These are phyloP conservation scores for Melampsora larici-populina DNA, from an alignment of 1,284 basidiomycete genomes.

Conservation along the genomic window DNA sequence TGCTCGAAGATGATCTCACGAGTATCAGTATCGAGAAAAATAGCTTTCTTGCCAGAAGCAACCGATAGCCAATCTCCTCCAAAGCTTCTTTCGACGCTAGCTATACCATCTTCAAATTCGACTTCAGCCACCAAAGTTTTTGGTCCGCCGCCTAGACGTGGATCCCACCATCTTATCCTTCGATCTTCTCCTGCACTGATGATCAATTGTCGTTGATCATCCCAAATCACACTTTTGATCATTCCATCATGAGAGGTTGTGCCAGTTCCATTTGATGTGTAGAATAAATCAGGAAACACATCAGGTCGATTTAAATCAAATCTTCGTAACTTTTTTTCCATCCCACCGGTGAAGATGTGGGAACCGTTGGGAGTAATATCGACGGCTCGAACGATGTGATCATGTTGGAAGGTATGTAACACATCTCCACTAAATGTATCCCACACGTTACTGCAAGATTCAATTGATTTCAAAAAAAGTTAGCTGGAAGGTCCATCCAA, in stretches of 20 bases:
- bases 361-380: constrained; percentile 69
- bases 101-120: constrained; percentile 73
- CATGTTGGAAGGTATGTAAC: constrained; percentile 90
- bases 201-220: constrained; percentile 71
- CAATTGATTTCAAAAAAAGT: neutral
- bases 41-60: constrained; percentile 84
- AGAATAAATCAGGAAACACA: constrained; percentile 37
- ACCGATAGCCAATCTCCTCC: constrained; percentile 81
- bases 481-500: neutral
- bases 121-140: constrained; percentile 65
- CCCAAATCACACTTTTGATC: constrained; percentile 89
- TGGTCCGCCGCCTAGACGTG: constrained; percentile 63
- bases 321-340: constrained; percentile 94
- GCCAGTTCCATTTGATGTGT: neutral
- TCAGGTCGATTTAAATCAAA: constrained; percentile 71
- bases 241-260: constrained; percentile 69
- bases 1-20: constrained; percentile 47
- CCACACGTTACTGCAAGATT: constrained; percentile 78
- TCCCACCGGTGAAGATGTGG: constrained; percentile 82
- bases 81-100: constrained; percentile 85
- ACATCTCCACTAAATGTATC: constrained; percentile 83
- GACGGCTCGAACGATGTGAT: constrained; percentile 95
- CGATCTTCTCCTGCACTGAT: constrained; percentile 91
- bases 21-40: constrained; percentile 64
- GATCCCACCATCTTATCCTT: constrained; percentile 93